phyloP scores from a whole-genome alignment of 176 grass and related monocot genomes.

The Musa beccarii region DNA sequence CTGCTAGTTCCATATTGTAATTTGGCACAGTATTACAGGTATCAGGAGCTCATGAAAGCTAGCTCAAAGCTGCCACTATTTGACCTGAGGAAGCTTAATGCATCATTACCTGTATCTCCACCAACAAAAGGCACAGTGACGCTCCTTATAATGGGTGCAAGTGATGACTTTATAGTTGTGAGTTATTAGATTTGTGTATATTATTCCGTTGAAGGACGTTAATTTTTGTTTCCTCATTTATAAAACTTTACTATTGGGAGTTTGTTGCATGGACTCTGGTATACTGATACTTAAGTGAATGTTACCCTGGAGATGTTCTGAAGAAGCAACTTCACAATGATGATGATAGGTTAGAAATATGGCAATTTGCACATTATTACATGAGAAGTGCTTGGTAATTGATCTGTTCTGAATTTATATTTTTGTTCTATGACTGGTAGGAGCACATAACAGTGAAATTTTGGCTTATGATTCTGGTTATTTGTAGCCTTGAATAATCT shows the following conservation, averaged over 20 bases:
- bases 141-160: conserved; percentile 66
- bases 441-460: neutral
- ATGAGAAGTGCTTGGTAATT: too few species aligned
- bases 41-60: conserved; percentile 68
- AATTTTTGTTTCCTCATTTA: neutral
- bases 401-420: too few species aligned
- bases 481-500: too few species aligned
- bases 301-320: neutral
- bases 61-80: conserved; percentile 76
- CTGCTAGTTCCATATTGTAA: neutral
- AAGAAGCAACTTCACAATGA: too few species aligned
- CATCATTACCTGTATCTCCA: conserved; percentile 61
- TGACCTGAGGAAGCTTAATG: conserved; percentile 70
- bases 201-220: neutral
- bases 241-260: neutral
- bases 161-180: conserved; percentile 85
- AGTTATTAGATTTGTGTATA: conserved; percentile 22
- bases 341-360: too few species aligned
- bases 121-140: conserved; percentile 31
- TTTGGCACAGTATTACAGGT: conserved; percentile 33
- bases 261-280: neutral
- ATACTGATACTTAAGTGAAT: neutral
- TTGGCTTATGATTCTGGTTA: neutral
- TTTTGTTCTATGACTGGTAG: too few species aligned
- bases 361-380: too few species aligned